Percentiles rank a stretch among this genome's conserved stretches.
Conservation (phyloP, 495 filamentous ascomycete species). For the Annulohypoxylon bovei region DNA sequence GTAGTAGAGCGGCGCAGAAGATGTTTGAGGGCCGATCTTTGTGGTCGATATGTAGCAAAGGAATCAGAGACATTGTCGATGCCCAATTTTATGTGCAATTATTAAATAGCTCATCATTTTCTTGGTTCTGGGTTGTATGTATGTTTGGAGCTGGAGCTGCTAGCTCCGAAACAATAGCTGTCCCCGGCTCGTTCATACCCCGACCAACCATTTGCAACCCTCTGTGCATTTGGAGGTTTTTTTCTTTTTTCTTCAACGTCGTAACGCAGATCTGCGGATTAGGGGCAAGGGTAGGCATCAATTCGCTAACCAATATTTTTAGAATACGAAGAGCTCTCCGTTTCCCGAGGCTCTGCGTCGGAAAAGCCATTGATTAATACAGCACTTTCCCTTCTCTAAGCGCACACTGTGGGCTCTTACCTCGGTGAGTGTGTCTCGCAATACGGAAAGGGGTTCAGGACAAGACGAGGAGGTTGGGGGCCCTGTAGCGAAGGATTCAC, state of each 20-base stretch:
- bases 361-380: not conserved
- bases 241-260: conserved; percentile 18
- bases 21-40: not conserved
- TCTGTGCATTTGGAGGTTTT: conserved; percentile 1
- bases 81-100: not conserved
- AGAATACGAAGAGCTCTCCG: conserved; percentile 18
- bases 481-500: conserved; percentile 21
- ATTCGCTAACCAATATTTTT: conserved; percentile 29
- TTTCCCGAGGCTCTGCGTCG: not conserved
- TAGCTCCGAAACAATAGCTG: conserved; percentile 9
- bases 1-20: conserved; percentile 10
- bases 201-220: conserved; percentile 21
- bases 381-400: not conserved
- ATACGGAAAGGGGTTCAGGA: not conserved
- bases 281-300: conserved; percentile 9
- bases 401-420: not conserved
- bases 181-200: conserved; percentile 4
- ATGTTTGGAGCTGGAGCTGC: not conserved
- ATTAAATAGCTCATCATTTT: not conserved
- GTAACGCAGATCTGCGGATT: conserved; percentile 20
- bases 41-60: not conserved
- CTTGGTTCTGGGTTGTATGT: not conserved
- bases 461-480: not conserved
- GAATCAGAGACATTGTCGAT: not conserved
- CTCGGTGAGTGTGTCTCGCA: not conserved